Base-by-base conservation (phyloP, 768 basidiomycete species). In the Suillus subaureus region DNA sequence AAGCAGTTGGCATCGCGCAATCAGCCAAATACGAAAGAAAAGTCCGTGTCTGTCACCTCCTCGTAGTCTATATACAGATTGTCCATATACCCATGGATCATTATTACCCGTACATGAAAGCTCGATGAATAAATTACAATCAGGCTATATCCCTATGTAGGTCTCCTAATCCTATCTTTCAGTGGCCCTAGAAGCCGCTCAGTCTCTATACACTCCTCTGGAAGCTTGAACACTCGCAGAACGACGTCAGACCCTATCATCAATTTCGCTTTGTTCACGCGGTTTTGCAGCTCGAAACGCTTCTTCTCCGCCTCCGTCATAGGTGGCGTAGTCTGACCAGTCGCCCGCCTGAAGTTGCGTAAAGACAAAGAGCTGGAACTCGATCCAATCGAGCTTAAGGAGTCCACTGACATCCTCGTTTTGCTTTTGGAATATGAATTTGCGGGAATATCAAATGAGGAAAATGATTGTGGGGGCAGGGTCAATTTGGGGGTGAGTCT, bases 121-220 rank as follows among this genome's bases (percentile, higher is more conserved):
- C 31, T 37, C 57, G 28, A 16, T 37, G 18, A 33, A 31, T 18
- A 49, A 35, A 61, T 62, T 49, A 63, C 16, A 13, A 61, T 63
- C 16, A 60, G 28, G 18, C 33, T 12, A 28, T 61, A 40, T 12
- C 15, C 5, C 26, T 56, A 35, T 21, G 15, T n/a, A n/a, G 49
- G 56, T 40, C n/a, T 58, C 26, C 21, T 7, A 5, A 33, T 54
- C 15, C 28, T n/a, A 39, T 63, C 40, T 12, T 35, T 31, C 62
- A 60, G 31, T 61, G 31, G 66, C 21, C 56, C 71, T 60, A 87
- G 70, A 64, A 86, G 79, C 56, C 80, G 77, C 43, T 77, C 77
- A 28, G 82, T 84, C 75, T 94, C 92, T 18, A 83, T 80, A 72
- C 92, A 93, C 70, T 94, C 91, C 67, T 70, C 77, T 12, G 93